Percentiles rank a stretch among this genome's conserved stretches.
These are phyloP conservation scores for Diaporthe destruens DNA, from an alignment of 2,329 filamentous ascomycete genomes.

Conservation along the genomic window DNA sequence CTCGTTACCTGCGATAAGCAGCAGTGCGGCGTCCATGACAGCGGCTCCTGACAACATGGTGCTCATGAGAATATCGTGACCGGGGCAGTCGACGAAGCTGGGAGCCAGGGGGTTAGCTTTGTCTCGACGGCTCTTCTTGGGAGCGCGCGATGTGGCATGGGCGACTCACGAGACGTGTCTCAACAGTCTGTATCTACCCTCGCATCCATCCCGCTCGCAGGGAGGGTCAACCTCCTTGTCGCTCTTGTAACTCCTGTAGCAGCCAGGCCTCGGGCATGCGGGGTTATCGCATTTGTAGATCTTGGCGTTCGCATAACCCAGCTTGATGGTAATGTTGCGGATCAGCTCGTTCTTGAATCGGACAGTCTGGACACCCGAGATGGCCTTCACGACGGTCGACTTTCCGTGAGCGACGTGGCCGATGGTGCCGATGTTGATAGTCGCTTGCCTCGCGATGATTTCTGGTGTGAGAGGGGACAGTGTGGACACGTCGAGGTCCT, in stretches of 20 bases:
- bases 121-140: slow-evolving; percentile 38
- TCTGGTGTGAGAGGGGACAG: slow-evolving; percentile 91
- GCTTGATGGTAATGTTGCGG: slow-evolving; percentile 99
- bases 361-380: slow-evolving; percentile 98
- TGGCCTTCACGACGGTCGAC: slow-evolving; percentile 98
- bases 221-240: slow-evolving; percentile 98
- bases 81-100: slow-evolving; percentile 97
- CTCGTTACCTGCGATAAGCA: slow-evolving; percentile 98
- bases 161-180: slow-evolving; percentile 88
- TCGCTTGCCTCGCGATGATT: slow-evolving; percentile 97
- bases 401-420: slow-evolving; percentile 99
- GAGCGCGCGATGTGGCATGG: not conserved
- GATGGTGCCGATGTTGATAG: slow-evolving; percentile 99
- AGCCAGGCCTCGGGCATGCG: slow-evolving; percentile 92
- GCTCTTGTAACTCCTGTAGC: slow-evolving; percentile 97
- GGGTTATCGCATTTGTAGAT: slow-evolving; percentile 98
- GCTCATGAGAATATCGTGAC: slow-evolving; percentile 99
- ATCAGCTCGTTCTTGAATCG: slow-evolving; percentile 99
- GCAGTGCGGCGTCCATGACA: slow-evolving; percentile 98
- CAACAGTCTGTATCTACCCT: slow-evolving; percentile 86
- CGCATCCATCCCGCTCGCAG: slow-evolving; percentile 93
- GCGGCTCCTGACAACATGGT: slow-evolving; percentile 99
- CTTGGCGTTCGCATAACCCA: slow-evolving; percentile 99
- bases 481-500: slow-evolving; percentile 83
- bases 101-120: slow-evolving; percentile 45